Evolutionary conservation across 2,329 filamentous ascomycete species (phyloP).

Genomic region (Ophidiomyces ophidiicola): DNA sequence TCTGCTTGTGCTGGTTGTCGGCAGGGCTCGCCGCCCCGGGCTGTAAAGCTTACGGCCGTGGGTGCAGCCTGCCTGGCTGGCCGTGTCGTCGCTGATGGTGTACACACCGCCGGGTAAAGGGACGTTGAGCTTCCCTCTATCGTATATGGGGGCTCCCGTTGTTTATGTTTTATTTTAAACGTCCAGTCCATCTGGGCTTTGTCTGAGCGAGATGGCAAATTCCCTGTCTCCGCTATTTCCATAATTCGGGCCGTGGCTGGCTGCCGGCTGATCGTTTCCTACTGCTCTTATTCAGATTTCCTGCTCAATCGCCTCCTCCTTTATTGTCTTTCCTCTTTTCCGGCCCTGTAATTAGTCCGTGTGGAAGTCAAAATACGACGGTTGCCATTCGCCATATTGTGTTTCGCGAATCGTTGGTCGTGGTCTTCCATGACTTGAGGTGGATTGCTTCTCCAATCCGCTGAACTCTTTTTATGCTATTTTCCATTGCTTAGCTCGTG

Average conservation of each 20-base stretch:
- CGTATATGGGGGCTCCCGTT: slow-evolving; percentile 5
- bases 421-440: no score
- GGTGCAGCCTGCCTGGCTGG: no score
- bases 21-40: no score
- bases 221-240: slow-evolving; percentile 1
- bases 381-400: background rate
- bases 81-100: slow-evolving; percentile 9
- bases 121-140: slow-evolving; percentile 5
- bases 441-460: background rate
- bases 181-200: no score
- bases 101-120: slow-evolving; percentile 3
- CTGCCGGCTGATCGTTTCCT: slow-evolving; percentile 10
- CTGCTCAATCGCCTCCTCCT: background rate
- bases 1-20: no score
- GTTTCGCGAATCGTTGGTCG: no score
- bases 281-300: no score
- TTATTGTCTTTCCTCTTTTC: background rate
- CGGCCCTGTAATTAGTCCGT: background rate
- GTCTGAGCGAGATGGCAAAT: background rate
- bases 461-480: background rate
- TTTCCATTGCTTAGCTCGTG: no score
- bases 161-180: background rate
- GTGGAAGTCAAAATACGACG: slow-evolving; percentile 11
- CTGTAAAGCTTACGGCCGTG: no score
- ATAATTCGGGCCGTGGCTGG: slow-evolving; percentile 11